Conservation (phyloP, 192 early-diverging fungal species). For the Backusella tarrabulga region DNA sequence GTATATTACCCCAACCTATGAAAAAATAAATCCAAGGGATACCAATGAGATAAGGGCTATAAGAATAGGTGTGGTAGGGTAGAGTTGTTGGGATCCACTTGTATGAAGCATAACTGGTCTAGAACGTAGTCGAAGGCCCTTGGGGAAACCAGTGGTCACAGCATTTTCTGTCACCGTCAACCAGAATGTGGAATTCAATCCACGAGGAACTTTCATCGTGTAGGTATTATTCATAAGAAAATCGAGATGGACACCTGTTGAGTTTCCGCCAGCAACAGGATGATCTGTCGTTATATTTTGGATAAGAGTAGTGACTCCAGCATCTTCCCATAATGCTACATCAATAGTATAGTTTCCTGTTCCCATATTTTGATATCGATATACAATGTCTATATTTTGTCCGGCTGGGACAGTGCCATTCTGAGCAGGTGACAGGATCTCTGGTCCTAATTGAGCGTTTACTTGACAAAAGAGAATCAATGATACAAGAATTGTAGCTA, state of each 20-base stretch:
- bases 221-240: slow-evolving; percentile 18
- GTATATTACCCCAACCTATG: neutral
- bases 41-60: neutral
- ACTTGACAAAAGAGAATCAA: neutral
- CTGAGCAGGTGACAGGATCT: slow-evolving; percentile 15
- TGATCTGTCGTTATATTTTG: slow-evolving; percentile 19
- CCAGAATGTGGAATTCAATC: slow-evolving; percentile 25
- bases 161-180: slow-evolving; percentile 21
- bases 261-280: slow-evolving; percentile 12
- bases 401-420: slow-evolving; percentile 28
- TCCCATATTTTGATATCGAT: slow-evolving; percentile 37
- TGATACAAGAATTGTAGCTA: neutral
- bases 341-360: slow-evolving; percentile 27
- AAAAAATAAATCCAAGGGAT: neutral
- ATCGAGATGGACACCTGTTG: slow-evolving; percentile 14
- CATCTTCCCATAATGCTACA: slow-evolving; percentile 27
- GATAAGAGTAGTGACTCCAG: neutral
- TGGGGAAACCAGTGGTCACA: neutral
- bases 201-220: slow-evolving; percentile 28
- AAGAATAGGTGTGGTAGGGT: neutral
- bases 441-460: slow-evolving; percentile 25
- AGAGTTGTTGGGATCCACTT: neutral
- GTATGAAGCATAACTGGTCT: slow-evolving; percentile 17
- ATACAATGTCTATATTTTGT: slow-evolving; percentile 19
- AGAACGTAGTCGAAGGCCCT: slow-evolving; percentile 1